phyloP scores from a whole-genome alignment of 305 asterid genomes.

The Fraxinus velutina region DNA sequence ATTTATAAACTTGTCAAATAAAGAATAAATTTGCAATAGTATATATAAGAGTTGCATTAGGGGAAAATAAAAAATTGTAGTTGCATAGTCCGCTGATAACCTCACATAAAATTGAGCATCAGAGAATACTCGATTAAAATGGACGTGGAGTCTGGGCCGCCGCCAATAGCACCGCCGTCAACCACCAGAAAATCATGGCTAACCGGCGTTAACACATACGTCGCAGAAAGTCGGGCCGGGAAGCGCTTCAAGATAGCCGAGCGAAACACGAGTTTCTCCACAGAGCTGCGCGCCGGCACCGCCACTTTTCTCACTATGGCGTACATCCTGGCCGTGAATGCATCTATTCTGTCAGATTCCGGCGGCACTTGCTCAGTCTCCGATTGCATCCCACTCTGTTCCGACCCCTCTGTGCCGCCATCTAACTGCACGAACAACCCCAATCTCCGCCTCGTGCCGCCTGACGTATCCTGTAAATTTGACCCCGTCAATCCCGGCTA shows the following conservation, averaged over 20 bases:
- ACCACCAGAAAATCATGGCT: slow-evolving; percentile 19
- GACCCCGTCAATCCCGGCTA: slow-evolving; percentile 83
- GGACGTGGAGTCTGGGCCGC: slow-evolving; percentile 51
- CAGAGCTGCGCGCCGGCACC: slow-evolving; percentile 98
- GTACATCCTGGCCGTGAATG: slow-evolving; percentile 96
- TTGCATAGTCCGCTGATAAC: background rate
- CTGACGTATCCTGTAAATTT: slow-evolving; percentile 70
- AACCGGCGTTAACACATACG: slow-evolving; percentile 54
- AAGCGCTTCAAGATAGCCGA: slow-evolving; percentile 63
- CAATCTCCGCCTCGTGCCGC: slow-evolving; percentile 38
- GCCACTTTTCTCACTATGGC: slow-evolving; percentile 97
- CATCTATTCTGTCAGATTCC: slow-evolving; percentile 78
- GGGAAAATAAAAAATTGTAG: background rate
- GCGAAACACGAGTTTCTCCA: slow-evolving; percentile 82
- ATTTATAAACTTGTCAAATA: background rate
- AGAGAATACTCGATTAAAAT: slow-evolving; percentile 22
- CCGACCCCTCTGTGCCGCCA: slow-evolving; percentile 47
- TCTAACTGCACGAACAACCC: slow-evolving; percentile 41
- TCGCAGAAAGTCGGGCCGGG: slow-evolving; percentile 58
- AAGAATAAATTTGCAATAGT: no score
- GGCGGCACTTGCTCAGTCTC: slow-evolving; percentile 92
- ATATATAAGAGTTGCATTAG: background rate
- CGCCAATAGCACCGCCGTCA: slow-evolving; percentile 22
- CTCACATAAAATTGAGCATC: background rate
- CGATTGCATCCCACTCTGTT: slow-evolving; percentile 72